Evolutionary conservation across 176 grass and related monocot genomes (phyloP), one percentile per base, ranked within the genome.

Genomic region (Neostapfia colusana): DNA sequence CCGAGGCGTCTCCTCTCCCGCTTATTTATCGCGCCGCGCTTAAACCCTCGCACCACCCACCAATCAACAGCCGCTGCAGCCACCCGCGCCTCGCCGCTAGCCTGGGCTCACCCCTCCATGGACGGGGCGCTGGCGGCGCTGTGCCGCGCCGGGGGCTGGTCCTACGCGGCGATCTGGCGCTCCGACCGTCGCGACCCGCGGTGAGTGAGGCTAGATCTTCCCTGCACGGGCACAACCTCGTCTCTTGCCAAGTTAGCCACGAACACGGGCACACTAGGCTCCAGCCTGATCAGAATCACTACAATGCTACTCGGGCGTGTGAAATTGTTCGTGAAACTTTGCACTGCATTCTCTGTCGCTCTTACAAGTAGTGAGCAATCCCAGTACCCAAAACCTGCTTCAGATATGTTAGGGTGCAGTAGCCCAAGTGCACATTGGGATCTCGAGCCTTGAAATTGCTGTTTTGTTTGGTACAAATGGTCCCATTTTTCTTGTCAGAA

Each of bases 91-190:
- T 50, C 62, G 67, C 56, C 44, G 44, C 38, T 56, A n/a, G 50
- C 48, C 41, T 40, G 11, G 45, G 10, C 18, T 8, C 13, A 17
- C 67, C 14, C 27, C 64, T 42, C 75, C 39, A 75, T 91, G 81
- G 85, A 84, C 81, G 94, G 46, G 61, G 72, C 76, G 38, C 89
- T 97, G 66, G 89, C 38, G 28, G 79, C 63, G 64, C 86, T 97
- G 42, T 97, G 95, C 79, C 72, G 80, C 49, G 68, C 86, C 75
- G 86, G 89, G 7, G 84, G 91, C n/a, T 97, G 95, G 95, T 91
- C 88, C 45, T 97, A 97, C 85, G 91, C 68, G 18, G 84, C 90
- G 72, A 83, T 91, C 65, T 97, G 95, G 95, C 79, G 86, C 76
- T 85, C 86, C 72, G 86, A 93, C 84, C 81, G 78, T 48, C 79